Evolutionary conservation across 371 early-diverging fungal species (phyloP), one percentile per base, ranked within the genome.

Genomic region (Haplosporangium sp.): DNA sequence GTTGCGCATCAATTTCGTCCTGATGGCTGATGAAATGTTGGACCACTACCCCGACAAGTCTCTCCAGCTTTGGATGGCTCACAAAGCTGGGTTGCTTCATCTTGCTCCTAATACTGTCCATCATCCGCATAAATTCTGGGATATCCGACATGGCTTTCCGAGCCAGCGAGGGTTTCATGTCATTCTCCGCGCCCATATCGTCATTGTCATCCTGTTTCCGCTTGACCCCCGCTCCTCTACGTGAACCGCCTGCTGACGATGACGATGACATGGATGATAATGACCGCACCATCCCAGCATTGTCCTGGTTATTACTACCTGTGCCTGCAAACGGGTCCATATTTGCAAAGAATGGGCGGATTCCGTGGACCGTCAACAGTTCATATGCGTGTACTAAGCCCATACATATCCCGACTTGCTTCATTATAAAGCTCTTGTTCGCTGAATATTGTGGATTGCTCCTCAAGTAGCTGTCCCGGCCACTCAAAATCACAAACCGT

Each of bases 61-160:
- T 65, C 45, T 90, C 91, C 37, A 96, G 69, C 77, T 97, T 97
- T 12, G 97, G 96, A 81, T 97, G 98, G 9, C 93, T 90, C 8
- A 88, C 58, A 66, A 91, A 92, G 6, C 70, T 80, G 0, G 89
- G 85, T 6, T 73, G 70, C 6, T 67, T 73, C 47, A 85, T 69
- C 64, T 79, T 58, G 12, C 16, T 23, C 23, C 79, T 62, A 11
- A 90, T 65, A 13, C 63, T 64, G 14, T 66, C 63, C 70, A 90
- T 70, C 64, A 90, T 54, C 16, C 60, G 40, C 29, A 53, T 48
- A 62, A 89, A 85, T 3, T 77, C 82, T 1, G 81, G 69, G 20
- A 70, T 62, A 6, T 75, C 63, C 23, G 76, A 40, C 41, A 90
- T 71, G 14, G 83, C 82, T 62, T 59, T 42, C 57, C 54, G 71